A percentile compares a stretch with the other conserved stretches of the same genome.
Conservation (phyloP, 108 stramenopile genomes). For the Nitzschia sp. region DNA sequence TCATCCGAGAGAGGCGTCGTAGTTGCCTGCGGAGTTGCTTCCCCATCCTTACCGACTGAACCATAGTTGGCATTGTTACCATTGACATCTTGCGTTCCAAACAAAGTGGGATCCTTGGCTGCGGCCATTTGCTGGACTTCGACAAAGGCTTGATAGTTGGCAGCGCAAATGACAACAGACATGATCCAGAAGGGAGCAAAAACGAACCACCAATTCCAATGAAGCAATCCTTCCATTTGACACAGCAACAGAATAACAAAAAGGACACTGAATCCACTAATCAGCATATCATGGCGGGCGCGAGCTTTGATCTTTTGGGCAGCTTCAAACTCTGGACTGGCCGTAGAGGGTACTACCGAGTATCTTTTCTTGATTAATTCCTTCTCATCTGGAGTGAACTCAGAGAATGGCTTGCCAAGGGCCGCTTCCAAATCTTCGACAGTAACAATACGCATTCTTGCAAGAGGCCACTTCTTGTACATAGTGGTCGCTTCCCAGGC, state of each 20-base stretch:
- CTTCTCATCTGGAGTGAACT: conserved; percentile 70
- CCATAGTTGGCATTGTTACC: conserved; percentile 40
- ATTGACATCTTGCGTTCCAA: conserved; percentile 33
- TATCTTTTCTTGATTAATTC: conserved; percentile 65
- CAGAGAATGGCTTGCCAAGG: conserved; percentile 66
- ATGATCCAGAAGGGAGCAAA: conserved; percentile 77
- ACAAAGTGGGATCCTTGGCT: conserved; percentile 64
- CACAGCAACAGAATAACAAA: conserved; percentile 62
- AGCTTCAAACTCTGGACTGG: conserved; percentile 58
- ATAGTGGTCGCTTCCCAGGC: conserved; percentile 73
- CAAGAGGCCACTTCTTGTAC: conserved; percentile 56
- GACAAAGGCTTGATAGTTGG: conserved; percentile 63
- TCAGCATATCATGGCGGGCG: conserved; percentile 68
- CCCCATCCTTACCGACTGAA: conserved; percentile 48
- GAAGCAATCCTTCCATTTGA: conserved; percentile 56
- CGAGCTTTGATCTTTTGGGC: conserved; percentile 55
- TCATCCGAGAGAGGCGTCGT: conserved; percentile 52
- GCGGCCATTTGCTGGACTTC: conserved; percentile 57
- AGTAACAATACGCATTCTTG: conserved; percentile 69
- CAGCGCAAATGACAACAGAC: conserved; percentile 50
- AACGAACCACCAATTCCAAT: conserved; percentile 86
- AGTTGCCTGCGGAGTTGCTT: conserved; percentile 34
- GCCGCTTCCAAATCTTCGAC: conserved; percentile 77
- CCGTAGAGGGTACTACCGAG: conserved; percentile 66
- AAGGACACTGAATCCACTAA: conserved; percentile 50